A percentile compares a stretch with the other conserved stretches of the same genome.
phyloP scores from a whole-genome alignment of 768 basidiomycete genomes.

The Arthromyces matolae region DNA sequence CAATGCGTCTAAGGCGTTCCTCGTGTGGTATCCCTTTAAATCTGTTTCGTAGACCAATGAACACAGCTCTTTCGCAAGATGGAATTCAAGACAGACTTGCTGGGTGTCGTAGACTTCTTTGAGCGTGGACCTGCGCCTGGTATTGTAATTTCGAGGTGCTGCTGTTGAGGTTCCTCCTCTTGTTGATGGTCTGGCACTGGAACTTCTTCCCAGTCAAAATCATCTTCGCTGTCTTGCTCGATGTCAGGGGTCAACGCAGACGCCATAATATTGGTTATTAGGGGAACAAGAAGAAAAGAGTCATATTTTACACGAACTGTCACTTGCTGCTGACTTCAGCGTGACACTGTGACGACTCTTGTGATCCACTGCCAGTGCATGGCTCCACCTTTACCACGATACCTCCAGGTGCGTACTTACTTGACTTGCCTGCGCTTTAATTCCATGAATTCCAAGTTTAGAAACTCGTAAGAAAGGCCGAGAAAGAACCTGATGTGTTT shows the following conservation, averaged over 20 bases:
- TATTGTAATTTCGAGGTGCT: conserved; percentile 69
- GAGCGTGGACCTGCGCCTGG: conserved; percentile 31
- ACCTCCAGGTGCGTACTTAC: no score
- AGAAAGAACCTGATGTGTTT: no score
- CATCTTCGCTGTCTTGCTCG: conserved; percentile 54
- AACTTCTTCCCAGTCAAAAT: conserved; percentile 81
- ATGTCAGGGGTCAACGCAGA: conserved; percentile 12
- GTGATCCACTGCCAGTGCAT: no score
- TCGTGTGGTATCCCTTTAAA: conserved; percentile 55
- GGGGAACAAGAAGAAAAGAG: not conserved
- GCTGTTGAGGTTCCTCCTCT: conserved; percentile 7
- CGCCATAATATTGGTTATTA: conserved; percentile 12
- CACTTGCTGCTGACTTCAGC: conserved; percentile 11
- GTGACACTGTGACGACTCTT: conserved; percentile 4
- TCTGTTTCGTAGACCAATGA: conserved; percentile 22
- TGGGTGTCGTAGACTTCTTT: conserved; percentile 28
- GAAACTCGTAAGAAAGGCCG: no score
- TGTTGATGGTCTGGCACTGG: conserved; percentile 45
- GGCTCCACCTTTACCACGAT: no score
- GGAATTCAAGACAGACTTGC: conserved; percentile 41
- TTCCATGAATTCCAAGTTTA: no score
- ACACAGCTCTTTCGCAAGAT: conserved; percentile 6
- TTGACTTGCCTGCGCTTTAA: no score
- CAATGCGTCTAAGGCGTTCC: conserved; percentile 71
- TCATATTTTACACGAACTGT: conserved; percentile 14